Evolutionary conservation across 139 green algal species (phyloP), one percentile per base, ranked within the genome.

Genomic region (Edaphochlamys debaryana): DNA sequence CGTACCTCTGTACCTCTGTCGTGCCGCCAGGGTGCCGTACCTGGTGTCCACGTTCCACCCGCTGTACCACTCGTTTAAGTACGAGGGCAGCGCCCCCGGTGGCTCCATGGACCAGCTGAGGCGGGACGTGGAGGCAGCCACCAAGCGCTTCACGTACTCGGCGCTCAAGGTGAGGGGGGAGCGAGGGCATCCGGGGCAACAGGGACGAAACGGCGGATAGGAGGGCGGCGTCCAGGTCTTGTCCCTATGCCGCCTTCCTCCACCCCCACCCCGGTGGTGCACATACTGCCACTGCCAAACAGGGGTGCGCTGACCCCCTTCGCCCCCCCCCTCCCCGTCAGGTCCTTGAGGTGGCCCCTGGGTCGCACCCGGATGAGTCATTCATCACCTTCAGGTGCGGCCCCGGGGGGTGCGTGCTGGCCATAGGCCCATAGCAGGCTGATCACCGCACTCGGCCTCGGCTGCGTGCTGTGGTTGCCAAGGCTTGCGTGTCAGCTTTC

Each of bases 371-470:
- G 22, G 69, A 76, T 2, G 69, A 83, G 64, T 45, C 45, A 1
- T 75, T 75, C 45, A 75, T 83, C 45, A 54, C 52, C 27, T 83
- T 83, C 77, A 30, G 45, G 0, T 83, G 74, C 63, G n/a, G 52
- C 29, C 36, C 25, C n/a, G 30, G 34, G n/a, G n/a, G n/a, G n/a
- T n/a, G n/a, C n/a, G n/a, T n/a, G n/a, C n/a, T n/a, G n/a, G n/a
- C n/a, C n/a, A n/a, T n/a, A n/a, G n/a, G n/a, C n/a, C n/a, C n/a
- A n/a, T n/a, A n/a, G n/a, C n/a, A n/a, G n/a, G n/a, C n/a, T n/a
- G n/a, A n/a, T n/a, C n/a, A n/a, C n/a, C n/a, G n/a, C n/a, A n/a
- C n/a, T n/a, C n/a, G n/a, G n/a, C n/a, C n/a, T n/a, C n/a, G n/a
- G n/a, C n/a, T n/a, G n/a, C n/a, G n/a, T n/a, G n/a, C n/a, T n/a